Evolutionary conservation across 2,329 filamentous ascomycete species (phyloP), one percentile per base, ranked within the genome.

Genomic region (Aspergillus ustus): DNA sequence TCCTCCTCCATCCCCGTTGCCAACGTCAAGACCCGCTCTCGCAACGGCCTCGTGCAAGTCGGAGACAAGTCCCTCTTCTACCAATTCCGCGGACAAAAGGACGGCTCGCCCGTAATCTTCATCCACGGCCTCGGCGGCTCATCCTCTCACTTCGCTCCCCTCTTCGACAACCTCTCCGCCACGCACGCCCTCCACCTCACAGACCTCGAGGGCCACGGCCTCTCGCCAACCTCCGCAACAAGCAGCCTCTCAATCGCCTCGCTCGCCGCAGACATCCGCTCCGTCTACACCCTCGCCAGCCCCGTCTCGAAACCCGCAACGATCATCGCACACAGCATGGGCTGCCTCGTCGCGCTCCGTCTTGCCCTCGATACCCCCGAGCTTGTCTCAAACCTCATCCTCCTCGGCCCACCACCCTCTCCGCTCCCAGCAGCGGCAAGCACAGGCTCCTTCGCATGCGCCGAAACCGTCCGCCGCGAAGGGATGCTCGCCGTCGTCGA

Each of bases 131-230:
- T 87, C 0, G 84, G 84, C 3, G 81, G 79, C 2, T 81, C 77
- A 1, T 73, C 74, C 3, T 76, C 79, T 4, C 81, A 74, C 66
- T 86, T 77, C 69, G 71, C 68, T 0, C 83, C 84, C 0, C 67
- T 86, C 7, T 73, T 84, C 28, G 63, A 73, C 0, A 64, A 68
- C 1, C 65, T 82, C 29, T 37, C 54, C 13, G 13, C 19, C 2
- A 57, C 54, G 3, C 54, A 57, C 44, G 54, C 54, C 20, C 49
- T 80, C 6, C 79, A 83, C 61, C 67, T 84, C 0, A 81, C 81
- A 60, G 85, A 87, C 63, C 73, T 87, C 2, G 85, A 87, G 70
- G 85, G 85, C 2, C 84, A 86, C 63, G 84, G 84, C 0, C 73
- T 83, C 7, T 83, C 82, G 1, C 83, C 84, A 0, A 85, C 84